Evolutionary conservation across 257 asterid genomes (phyloP).

Genomic region (Scutellaria galericulata): DNA sequence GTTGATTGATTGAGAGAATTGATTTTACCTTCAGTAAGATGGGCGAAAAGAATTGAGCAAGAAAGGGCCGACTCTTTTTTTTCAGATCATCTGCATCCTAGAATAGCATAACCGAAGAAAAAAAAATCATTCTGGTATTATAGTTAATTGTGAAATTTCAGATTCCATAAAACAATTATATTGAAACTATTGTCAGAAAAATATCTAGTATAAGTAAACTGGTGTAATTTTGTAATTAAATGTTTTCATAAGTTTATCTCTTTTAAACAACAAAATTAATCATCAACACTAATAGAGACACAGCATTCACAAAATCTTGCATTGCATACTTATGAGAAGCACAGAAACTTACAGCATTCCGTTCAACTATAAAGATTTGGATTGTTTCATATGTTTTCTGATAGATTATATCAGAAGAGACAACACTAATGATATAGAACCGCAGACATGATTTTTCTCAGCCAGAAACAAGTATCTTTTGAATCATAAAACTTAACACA

Average conservation of each 20-base stretch:
- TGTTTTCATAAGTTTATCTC: not conserved
- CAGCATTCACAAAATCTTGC: not conserved
- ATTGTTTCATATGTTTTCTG: not conserved
- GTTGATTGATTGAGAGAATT: conserved; percentile 27
- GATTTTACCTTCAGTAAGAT: conserved; percentile 78
- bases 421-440: not conserved
- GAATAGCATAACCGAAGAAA: conserved; percentile 13
- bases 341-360: not conserved
- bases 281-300: not conserved
- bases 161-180: conserved; percentile 12
- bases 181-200: not conserved
- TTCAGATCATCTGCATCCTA: conserved; percentile 81
- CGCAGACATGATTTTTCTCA: not conserved
- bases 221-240: not conserved
- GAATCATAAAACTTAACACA: not conserved
- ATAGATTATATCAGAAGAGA: not conserved
- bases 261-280: conserved; percentile 18
- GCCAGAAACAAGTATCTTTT: conserved; percentile 11
- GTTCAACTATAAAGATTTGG: not conserved
- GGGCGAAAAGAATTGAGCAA: conserved; percentile 88
- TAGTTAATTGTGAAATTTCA: conserved; percentile 16
- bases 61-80: conserved; percentile 76
- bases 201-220: not conserved
- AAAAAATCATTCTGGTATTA: conserved; percentile 3
- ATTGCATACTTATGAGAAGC: conserved; percentile 1